Evolutionary conservation across 2,329 filamentous ascomycete genomes (phyloP), one percentile per base, ranked within the genome.

Genomic region (Aspergillus fumigatus): DNA sequence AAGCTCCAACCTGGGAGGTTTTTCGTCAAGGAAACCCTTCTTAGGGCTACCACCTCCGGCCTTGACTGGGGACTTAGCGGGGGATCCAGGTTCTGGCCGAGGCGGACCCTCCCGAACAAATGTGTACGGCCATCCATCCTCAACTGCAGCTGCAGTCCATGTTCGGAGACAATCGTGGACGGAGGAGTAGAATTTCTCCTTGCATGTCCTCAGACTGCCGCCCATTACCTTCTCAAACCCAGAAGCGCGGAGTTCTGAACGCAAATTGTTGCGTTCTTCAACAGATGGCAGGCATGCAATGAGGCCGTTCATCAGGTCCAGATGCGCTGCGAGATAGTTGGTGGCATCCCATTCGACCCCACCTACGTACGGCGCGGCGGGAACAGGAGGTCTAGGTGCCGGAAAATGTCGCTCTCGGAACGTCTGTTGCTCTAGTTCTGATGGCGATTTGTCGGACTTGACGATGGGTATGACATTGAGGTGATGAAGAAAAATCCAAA

Each of bases 331-430:
- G 10, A 97, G 81, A 71, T 97, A 97, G 74, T 96, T 97, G 9
- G 94, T 97, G 2, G 94, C 94, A 70, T 97, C 94, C 94, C 94
- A 97, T 75, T 99, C 94, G 9, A 97, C 94, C 53, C 94, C 93
- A 50, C 94, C 94, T 45, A 97, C 92, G 69, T 97, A 97, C 0
- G 93, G 93, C 4, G 93, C 93, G 17, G 94, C 93, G 26, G 93
- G 91, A 0, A 97, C 92, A 0, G 94, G 94, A 3, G 92, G 89
- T 0, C 92, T 86, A 64, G 92, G 89, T 49, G 87, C 84, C 0
- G 94, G 93, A 70, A 97, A 97, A 74, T 89, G 79, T 84, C 89
- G 50, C 80, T 80, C 74, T 27, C 72, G 68, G 56, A 73, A 76
- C 26, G 65, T 67, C 54, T 47, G 43, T 26, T 26, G 43, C 21